phyloP scores from a whole-genome alignment of 169 alveolate species.

The Theileria sp. region DNA sequence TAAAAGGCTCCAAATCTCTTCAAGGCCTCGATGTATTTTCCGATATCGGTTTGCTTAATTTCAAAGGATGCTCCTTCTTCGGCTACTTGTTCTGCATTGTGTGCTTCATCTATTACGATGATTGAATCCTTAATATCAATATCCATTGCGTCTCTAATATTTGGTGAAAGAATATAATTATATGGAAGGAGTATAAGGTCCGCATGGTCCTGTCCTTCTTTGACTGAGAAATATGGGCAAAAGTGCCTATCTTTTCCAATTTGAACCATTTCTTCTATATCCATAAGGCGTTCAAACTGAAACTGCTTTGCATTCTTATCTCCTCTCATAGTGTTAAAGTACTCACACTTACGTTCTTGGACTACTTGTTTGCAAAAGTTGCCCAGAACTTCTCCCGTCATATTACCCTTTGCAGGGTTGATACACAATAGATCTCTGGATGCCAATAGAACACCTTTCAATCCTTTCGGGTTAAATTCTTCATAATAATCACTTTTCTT shows the following conservation, averaged over 20 bases:
- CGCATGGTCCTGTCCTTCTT: slow-evolving; percentile 79
- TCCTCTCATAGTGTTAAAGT: slow-evolving; percentile 74
- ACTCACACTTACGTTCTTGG: slow-evolving; percentile 75
- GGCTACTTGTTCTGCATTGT: slow-evolving; percentile 86
- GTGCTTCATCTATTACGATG: slow-evolving; percentile 93
- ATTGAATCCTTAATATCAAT: slow-evolving; percentile 79
- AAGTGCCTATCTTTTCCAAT: slow-evolving; percentile 69
- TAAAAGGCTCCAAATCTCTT: slow-evolving; percentile 28
- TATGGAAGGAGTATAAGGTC: slow-evolving; percentile 89
- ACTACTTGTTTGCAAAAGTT: slow-evolving; percentile 75
- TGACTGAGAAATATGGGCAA: slow-evolving; percentile 90
- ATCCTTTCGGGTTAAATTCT: slow-evolving; percentile 78
- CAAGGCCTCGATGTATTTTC: slow-evolving; percentile 39
- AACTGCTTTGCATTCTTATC: slow-evolving; percentile 58
- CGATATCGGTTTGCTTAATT: slow-evolving; percentile 69
- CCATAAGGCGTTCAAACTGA: slow-evolving; percentile 79
- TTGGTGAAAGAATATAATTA: slow-evolving; percentile 85
- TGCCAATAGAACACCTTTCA: slow-evolving; percentile 82
- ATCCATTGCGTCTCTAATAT: slow-evolving; percentile 78
- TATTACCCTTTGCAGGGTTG: slow-evolving; percentile 74
- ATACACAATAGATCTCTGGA: slow-evolving; percentile 89
- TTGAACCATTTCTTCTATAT: slow-evolving; percentile 83
- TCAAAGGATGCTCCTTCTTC: slow-evolving; percentile 83
- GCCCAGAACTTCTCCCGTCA: slow-evolving; percentile 77
- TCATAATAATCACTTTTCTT: slow-evolving; percentile 70